Evolutionary conservation across 352 stramenopile species (phyloP).

Genomic region (Pythium pectinolyticum): DNA sequence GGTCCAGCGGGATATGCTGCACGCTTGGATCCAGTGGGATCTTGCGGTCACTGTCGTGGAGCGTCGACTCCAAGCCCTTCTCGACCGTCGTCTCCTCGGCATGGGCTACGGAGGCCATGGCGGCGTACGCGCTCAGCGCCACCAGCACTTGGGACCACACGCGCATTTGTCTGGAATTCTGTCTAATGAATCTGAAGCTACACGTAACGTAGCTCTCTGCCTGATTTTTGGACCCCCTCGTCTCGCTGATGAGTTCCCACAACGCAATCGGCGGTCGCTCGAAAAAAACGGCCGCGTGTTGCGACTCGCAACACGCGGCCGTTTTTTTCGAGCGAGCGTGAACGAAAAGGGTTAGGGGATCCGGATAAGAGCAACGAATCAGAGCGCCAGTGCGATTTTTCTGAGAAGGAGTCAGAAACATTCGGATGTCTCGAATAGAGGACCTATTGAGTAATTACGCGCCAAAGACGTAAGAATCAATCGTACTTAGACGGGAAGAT

Average conservation of each 20-base stretch:
- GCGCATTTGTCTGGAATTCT: slow-evolving; percentile 16
- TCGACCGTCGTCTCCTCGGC: slow-evolving; percentile 12
- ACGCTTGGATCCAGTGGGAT: slow-evolving; percentile 57
- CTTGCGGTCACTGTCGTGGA: slow-evolving; percentile 49
- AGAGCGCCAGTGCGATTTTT: neutral
- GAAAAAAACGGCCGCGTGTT: neutral
- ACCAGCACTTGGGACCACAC: slow-evolving; percentile 5
- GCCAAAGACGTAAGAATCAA: too few relatives aligned
- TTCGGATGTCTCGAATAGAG: too few relatives aligned
- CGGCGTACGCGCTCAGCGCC: slow-evolving; percentile 1
- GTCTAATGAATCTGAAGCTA: too few relatives aligned
- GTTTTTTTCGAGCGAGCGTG: neutral
- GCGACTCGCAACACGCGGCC: neutral
- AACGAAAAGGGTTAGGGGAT: slow-evolving; percentile 1
- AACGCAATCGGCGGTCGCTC: too few relatives aligned
- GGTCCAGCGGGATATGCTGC: slow-evolving; percentile 65
- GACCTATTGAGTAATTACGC: too few relatives aligned
- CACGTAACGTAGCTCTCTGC: too few relatives aligned
- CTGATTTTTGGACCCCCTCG: too few relatives aligned
- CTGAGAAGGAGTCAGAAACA: neutral
- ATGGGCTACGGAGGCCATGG: neutral
- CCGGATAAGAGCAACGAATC: neutral
- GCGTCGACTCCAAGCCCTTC: slow-evolving; percentile 14
- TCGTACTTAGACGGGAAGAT: too few relatives aligned
- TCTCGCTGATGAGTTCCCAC: too few relatives aligned